These are phyloP conservation scores for Lipomyces yamadae DNA, from an alignment of 805 yeast genomes.

Conservation along the genomic window DNA sequence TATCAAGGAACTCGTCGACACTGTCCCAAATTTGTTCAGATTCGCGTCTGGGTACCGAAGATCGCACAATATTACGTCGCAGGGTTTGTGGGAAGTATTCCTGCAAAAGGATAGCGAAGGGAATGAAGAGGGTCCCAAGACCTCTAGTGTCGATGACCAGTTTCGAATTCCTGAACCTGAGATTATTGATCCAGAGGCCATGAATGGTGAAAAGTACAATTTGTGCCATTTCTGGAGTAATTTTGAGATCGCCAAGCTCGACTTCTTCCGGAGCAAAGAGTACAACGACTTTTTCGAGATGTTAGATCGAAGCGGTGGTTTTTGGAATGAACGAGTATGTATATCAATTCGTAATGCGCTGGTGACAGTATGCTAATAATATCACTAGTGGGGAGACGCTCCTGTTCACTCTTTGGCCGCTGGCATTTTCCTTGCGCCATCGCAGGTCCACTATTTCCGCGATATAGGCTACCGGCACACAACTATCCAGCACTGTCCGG, in stretches of 20 bases:
- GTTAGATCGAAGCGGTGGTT: conserved; percentile 77
- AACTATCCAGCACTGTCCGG: conserved; percentile 82
- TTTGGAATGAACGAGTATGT: conserved; percentile 70
- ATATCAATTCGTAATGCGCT: background rate
- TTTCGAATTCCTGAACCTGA: conserved; percentile 25
- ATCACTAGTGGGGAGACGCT: conserved; percentile 85
- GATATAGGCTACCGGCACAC: conserved; percentile 91
- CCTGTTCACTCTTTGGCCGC: conserved; percentile 90
- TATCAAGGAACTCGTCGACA: conserved; percentile 75
- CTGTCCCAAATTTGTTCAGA: conserved; percentile 81
- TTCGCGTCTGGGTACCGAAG: conserved; percentile 68
- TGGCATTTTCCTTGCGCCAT: conserved; percentile 69
- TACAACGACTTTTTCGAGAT: conserved; percentile 71
- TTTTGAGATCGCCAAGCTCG: conserved; percentile 86
- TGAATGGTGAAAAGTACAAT: conserved; percentile 73
- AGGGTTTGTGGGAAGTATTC: conserved; percentile 74
- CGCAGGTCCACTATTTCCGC: conserved; percentile 85
- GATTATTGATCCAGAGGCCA: conserved; percentile 55
- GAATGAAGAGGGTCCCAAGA: conserved; percentile 26
- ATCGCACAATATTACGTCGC: conserved; percentile 54
- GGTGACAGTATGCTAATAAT: background rate
- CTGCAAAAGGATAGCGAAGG: conserved; percentile 43
- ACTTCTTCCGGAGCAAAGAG: conserved; percentile 65
- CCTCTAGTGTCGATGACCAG: conserved; percentile 34
- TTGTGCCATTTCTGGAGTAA: conserved; percentile 89